Evolutionary conservation across 148 eudicot genomes (phyloP).

Genomic region (Rhododendron kiyosumense): DNA sequence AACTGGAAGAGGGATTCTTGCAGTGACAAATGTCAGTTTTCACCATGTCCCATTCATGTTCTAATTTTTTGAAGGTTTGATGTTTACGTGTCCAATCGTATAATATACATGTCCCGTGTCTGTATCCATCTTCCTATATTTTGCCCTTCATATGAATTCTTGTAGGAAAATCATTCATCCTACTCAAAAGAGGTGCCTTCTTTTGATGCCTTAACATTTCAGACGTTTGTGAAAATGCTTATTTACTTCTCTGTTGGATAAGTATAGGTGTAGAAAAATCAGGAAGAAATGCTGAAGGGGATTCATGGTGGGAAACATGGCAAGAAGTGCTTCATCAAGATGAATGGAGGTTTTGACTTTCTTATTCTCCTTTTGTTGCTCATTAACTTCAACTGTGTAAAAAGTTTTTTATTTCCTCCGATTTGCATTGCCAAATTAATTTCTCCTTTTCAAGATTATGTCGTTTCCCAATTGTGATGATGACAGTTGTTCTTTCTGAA

Average conservation of each 20-base stretch:
- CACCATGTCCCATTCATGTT: not conserved
- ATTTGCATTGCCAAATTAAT: not conserved
- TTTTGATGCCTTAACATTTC: not conserved
- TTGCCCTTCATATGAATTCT: not conserved
- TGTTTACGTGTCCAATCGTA: not conserved
- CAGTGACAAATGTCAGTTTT: not conserved
- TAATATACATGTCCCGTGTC: not conserved
- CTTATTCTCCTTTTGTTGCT: not conserved
- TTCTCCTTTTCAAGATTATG: not conserved
- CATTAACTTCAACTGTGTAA: not conserved
- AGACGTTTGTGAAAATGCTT: not conserved
- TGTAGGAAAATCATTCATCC: not conserved
- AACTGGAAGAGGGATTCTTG: not conserved
- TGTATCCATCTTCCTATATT: not conserved
- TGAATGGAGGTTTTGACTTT: conserved; percentile 78
- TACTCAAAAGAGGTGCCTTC: not conserved
- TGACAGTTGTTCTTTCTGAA: conserved; percentile 8
- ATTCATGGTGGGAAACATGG: conserved; percentile 99
- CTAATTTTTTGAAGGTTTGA: not conserved
- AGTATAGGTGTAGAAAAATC: conserved; percentile 85
- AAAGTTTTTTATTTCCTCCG: not conserved
- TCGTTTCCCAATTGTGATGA: not conserved
- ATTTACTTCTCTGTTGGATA: not conserved
- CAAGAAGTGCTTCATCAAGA: conserved; percentile 97
- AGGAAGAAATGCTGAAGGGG: conserved; percentile 93